These are phyloP conservation scores for Gracilaria caudata DNA, from an alignment of 23 red algal species.

Conservation along the genomic window DNA sequence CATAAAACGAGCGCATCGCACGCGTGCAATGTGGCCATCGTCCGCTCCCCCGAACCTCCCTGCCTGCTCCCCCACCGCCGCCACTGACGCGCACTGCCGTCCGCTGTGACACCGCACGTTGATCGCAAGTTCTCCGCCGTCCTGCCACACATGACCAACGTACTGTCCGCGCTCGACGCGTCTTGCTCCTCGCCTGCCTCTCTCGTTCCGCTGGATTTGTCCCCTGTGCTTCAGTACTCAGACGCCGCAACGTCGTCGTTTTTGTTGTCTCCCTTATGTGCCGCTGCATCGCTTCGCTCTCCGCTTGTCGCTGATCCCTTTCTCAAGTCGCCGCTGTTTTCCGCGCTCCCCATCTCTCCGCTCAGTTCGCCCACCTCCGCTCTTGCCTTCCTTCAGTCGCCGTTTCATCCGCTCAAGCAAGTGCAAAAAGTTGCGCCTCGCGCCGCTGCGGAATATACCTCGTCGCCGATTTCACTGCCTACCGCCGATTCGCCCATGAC, in stretches of 20 bases:
- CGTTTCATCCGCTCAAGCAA: background rate
- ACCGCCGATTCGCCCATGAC: background rate
- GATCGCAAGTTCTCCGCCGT: background rate
- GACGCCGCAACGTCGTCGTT: background rate
- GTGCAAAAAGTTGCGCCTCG: background rate
- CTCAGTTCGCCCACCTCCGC: background rate
- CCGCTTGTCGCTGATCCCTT: constrained; percentile 10
- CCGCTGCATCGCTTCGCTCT: background rate
- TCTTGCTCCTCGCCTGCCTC: background rate
- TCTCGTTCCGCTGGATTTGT: constrained; percentile 11
- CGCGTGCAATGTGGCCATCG: background rate
- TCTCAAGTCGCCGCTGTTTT: background rate
- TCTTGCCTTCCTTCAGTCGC: background rate
- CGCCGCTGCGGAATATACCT: too few relatives aligned
- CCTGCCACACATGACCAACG: constrained; percentile 14
- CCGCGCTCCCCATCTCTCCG: background rate
- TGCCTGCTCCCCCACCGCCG: too few relatives aligned
- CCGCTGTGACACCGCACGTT: too few relatives aligned
- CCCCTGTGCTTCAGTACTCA: background rate
- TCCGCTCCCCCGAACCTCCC: background rate
- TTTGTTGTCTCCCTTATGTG: background rate
- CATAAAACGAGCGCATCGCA: too few relatives aligned
- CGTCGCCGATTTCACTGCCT: background rate
- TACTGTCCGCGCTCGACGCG: background rate
- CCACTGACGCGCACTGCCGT: background rate